phyloP scores from a whole-genome alignment of 345 rosid genomes.

The Salix dunnii region DNA sequence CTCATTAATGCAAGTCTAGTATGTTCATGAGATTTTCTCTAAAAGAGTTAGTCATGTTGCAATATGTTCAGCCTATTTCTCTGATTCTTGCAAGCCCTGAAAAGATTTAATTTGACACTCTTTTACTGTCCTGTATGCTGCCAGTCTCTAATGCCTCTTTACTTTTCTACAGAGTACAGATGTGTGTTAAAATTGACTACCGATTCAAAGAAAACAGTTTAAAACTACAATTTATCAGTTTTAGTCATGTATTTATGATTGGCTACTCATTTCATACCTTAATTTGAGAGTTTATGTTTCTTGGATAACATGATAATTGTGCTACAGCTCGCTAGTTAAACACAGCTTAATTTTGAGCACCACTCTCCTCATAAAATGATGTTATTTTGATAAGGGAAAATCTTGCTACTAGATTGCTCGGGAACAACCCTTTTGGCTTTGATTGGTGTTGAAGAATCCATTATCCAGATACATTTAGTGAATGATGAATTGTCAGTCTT shows the following conservation, averaged over 20 bases:
- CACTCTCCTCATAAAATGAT: not conserved
- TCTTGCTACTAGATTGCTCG: constrained; percentile 13
- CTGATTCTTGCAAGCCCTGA: not conserved
- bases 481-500: not conserved
- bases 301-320: not conserved
- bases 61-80: not conserved
- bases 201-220: not conserved
- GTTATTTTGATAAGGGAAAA: not conserved
- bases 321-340: not conserved
- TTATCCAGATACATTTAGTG: too few species aligned
- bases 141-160: not conserved
- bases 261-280: not conserved
- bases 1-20: not conserved
- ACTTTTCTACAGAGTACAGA: constrained; percentile 1
- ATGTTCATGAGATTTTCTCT: not conserved
- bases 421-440: constrained; percentile 3
- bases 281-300: too few species aligned
- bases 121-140: not conserved
- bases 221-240: not conserved
- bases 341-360: not conserved
- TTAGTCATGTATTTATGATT: not conserved
- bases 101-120: not conserved
- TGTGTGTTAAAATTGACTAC: constrained; percentile 1
- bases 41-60: not conserved
- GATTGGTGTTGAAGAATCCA: not conserved